These are phyloP conservation scores for Elsinoe batatas DNA, from an alignment of 2,329 filamentous ascomycete species.

Conservation along the genomic window DNA sequence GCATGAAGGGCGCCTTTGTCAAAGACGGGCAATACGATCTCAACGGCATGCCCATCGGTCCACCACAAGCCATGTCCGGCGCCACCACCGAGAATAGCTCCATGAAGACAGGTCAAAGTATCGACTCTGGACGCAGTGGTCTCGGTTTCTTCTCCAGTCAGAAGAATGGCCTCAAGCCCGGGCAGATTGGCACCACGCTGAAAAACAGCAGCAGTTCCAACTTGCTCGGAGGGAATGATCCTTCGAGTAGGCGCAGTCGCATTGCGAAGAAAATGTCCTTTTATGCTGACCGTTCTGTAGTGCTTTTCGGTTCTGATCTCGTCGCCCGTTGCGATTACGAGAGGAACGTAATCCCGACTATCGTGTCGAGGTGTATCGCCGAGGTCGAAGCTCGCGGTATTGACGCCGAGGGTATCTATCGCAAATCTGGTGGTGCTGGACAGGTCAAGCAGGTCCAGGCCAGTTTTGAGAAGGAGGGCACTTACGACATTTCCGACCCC, in stretches of 20 bases:
- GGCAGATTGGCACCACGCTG: constrained; percentile 26
- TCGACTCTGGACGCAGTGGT: constrained; percentile 18
- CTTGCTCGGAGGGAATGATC: constrained; percentile 25
- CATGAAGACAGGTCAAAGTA: background rate
- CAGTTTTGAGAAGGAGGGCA: constrained; percentile 71
- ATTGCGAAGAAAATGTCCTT: background rate
- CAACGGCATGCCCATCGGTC: constrained; percentile 23
- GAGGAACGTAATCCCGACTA: constrained; percentile 75
- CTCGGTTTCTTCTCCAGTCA: constrained; percentile 28
- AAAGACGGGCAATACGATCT: constrained; percentile 24
- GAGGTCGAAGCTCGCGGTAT: constrained; percentile 94
- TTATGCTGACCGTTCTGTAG: constrained; percentile 27
- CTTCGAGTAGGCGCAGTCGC: constrained; percentile 22
- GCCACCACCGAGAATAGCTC: constrained; percentile 14
- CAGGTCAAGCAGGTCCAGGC: constrained; percentile 85
- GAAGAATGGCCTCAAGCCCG: constrained; percentile 27
- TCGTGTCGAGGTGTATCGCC: constrained; percentile 89
- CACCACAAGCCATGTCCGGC: constrained; percentile 23
- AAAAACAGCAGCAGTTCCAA: constrained; percentile 38
- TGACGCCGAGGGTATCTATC: constrained; percentile 95
- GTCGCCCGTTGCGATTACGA: constrained; percentile 79
- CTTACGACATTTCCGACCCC: constrained; percentile 87
- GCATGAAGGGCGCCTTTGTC: constrained; percentile 83
- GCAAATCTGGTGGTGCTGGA: constrained; percentile 88
- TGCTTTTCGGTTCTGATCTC: constrained; percentile 82